Percentiles rank a stretch among this genome's conserved stretches.
These are phyloP conservation scores for Erythrobasidium hasegawianum DNA, from an alignment of 1,284 basidiomycete genomes.

Conservation along the genomic window DNA sequence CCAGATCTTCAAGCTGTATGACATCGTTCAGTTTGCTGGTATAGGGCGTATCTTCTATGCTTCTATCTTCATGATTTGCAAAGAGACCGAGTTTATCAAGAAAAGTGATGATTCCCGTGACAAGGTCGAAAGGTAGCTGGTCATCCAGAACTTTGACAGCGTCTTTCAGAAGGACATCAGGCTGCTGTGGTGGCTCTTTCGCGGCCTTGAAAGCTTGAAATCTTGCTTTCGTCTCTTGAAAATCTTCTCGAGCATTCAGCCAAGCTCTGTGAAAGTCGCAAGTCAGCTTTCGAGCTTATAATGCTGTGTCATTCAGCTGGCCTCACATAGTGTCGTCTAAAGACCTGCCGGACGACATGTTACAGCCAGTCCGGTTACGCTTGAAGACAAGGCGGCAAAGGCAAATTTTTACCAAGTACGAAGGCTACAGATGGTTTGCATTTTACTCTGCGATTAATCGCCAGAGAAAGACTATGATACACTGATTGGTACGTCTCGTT, in stretches of 20 bases:
- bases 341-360: too few species aligned
- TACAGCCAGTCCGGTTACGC: too few species aligned
- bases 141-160: constrained; percentile 15
- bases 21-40: not conserved
- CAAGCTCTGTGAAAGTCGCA: constrained; percentile 14
- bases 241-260: constrained; percentile 23
- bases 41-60: not conserved
- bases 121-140: constrained; percentile 25
- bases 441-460: too few species aligned
- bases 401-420: too few species aligned
- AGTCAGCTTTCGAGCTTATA: not conserved
- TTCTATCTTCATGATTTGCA: not conserved
- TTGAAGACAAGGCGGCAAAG: too few species aligned
- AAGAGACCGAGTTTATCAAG: constrained; percentile 18
- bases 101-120: constrained; percentile 14
- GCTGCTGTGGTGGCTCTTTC: not conserved
- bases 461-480: too few species aligned
- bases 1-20: constrained; percentile 11
- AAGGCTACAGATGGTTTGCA: too few species aligned
- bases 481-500: too few species aligned
- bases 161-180: constrained; percentile 5
- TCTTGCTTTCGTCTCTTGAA: constrained; percentile 11
- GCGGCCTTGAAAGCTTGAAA: not conserved
- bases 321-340: too few species aligned
- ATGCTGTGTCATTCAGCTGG: too few species aligned